A percentile compares a stretch with the other conserved stretches of the same genome.
phyloP scores from a whole-genome alignment of 441 rosid species.

The Dalechampia spathulata region DNA sequence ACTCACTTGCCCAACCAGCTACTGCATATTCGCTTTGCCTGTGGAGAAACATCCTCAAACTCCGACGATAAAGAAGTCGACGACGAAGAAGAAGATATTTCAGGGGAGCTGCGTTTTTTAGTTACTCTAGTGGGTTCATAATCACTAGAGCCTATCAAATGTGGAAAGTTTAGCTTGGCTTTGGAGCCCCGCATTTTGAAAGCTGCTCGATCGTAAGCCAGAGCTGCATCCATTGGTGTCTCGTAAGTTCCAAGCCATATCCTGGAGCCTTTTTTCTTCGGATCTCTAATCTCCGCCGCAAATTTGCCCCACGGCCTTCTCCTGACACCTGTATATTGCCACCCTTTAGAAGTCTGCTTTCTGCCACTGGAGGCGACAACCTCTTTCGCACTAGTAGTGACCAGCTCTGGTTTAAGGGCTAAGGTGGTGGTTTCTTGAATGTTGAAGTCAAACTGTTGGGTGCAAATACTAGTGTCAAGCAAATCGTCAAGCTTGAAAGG shows the following conservation, averaged over 20 bases:
- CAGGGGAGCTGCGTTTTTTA: no score
- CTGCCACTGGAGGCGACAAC: background rate
- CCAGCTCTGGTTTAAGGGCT: no score
- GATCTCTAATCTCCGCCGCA: slow-evolving; percentile 57
- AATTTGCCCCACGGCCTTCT: slow-evolving; percentile 56
- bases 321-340: slow-evolving; percentile 40
- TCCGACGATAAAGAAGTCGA: no score
- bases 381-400: background rate
- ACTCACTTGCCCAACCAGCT: no score
- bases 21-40: no score
- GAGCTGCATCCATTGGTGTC: slow-evolving; percentile 43
- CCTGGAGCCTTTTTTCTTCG: slow-evolving; percentile 34
- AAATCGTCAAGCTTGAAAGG: no score
- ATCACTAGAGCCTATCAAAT: slow-evolving; percentile 28
- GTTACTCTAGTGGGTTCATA: slow-evolving; percentile 24
- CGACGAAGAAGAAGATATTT: no score
- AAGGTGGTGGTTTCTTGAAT: no score
- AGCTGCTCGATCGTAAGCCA: slow-evolving; percentile 48
- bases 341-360: slow-evolving; percentile 1
- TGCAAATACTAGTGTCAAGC: no score
- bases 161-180: slow-evolving; percentile 54
- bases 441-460: no score
- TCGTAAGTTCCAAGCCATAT: slow-evolving; percentile 49
- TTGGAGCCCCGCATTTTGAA: slow-evolving; percentile 41
- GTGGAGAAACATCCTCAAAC: no score